Percentiles rank a stretch among this genome's conserved stretches.
Conservation (phyloP, 73 alveolate genomes). For the Uronychia binucleata region DNA sequence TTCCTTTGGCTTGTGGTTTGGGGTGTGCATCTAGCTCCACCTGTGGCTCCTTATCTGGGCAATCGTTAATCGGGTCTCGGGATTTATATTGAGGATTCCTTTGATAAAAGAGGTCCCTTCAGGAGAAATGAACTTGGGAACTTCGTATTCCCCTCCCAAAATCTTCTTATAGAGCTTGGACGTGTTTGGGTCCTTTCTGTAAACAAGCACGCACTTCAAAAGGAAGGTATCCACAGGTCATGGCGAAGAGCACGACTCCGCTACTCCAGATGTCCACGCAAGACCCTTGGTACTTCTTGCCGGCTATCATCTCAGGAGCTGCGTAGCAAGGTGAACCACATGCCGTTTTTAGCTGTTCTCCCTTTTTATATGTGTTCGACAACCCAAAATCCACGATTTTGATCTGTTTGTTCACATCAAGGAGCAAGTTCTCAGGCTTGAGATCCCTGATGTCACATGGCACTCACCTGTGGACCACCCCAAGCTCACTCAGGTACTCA, state of each 20-base stretch:
- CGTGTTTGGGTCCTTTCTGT: constrained; percentile 73
- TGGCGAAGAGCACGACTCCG: constrained; percentile 77
- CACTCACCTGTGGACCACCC: constrained; percentile 78
- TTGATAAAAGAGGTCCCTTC: constrained; percentile 38
- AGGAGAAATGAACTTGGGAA: constrained; percentile 53
- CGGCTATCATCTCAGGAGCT: constrained; percentile 78
- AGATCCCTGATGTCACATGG: too few relatives aligned
- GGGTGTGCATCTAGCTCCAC: constrained; percentile 69
- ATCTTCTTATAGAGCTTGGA: constrained; percentile 65
- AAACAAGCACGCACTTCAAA: too few relatives aligned
- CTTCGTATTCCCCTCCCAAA: constrained; percentile 56
- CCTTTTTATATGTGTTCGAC: constrained; percentile 64
- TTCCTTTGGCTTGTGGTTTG: constrained; percentile 35
- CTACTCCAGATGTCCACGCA: constrained; percentile 78
- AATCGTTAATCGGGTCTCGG: constrained; percentile 30
- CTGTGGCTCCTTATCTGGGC: constrained; percentile 79
- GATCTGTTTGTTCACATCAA: constrained; percentile 58
- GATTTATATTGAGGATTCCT: constrained; percentile 45
- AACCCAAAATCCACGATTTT: constrained; percentile 81
- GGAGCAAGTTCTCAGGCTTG: constrained; percentile 78
- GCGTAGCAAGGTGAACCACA: constrained; percentile 88
- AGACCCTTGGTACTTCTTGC: constrained; percentile 72
- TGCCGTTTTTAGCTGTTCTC: constrained; percentile 69
- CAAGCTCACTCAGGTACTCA: constrained; percentile 73
- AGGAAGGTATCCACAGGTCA: constrained; percentile 73